Base-by-base conservation (phyloP, 768 basidiomycete genomes). In the Sarcodon sp. region DNA sequence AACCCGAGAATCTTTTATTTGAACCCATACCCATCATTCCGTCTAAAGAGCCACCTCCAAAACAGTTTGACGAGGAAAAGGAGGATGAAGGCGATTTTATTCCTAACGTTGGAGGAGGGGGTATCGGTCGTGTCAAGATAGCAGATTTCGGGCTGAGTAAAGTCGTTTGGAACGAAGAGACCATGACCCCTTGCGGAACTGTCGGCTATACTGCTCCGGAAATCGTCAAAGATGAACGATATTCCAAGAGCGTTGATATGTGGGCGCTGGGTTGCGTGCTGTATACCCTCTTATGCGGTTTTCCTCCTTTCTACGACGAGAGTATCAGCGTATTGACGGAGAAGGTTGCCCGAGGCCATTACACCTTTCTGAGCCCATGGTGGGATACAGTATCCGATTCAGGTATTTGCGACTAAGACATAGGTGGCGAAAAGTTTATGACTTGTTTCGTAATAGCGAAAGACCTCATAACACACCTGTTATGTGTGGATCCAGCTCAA, bases 251-350 rank as follows among this genome's bases (percentile, higher is more conserved):
- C 58, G 94, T 98, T 47, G 96, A 99, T 61, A 97, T 98, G 96
- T 99, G 96, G 96, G 96, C 96, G 2, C 69, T 99, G 35, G 96
- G 96, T 36, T 99, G 96, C 64, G 96, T 99, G n/a, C 73, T 99
- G 1, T 99, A 99, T 67, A 99, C 96, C 2, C 73, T 98, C 2
- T 80, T 99, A 15, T 98, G 96, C 57, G 96, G 96, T 46, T 96
- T 97, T 65, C 87, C 87, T 43, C 96, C 96, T 0, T 99, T 99
- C 69, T 99, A 98, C 65, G 96, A 99, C 54, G 96, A 99, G 64
- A 93, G 88, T 59, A 99, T 99, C 67, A 91, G 87, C 56, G 91
- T 97, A 36, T 75, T 98, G 39, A 98, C 96, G 0, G 94, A 98
- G 65, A 99, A 99, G 65, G 96, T 99, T 18, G 96, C 96, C 2